These are phyloP conservation scores for Metschnikowia borealis DNA, from an alignment of 805 yeast genomes.

Conservation along the genomic window DNA sequence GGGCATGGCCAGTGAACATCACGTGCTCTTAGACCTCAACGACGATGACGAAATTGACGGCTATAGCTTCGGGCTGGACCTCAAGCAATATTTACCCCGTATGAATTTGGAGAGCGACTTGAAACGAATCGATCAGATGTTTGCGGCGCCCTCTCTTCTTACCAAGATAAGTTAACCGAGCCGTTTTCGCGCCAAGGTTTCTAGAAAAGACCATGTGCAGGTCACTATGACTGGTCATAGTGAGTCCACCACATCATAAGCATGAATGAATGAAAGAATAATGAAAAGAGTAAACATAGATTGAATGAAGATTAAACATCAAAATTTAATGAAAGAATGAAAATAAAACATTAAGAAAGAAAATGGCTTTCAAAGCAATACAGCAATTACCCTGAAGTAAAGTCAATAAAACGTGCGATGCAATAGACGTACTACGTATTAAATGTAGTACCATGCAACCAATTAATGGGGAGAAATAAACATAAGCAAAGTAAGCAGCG, in stretches of 20 bases:
- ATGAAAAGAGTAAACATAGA: not conserved
- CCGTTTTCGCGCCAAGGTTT: not conserved
- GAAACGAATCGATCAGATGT: conserved; percentile 15
- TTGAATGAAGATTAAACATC: not conserved
- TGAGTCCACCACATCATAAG: not conserved
- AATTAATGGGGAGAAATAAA: too few species aligned
- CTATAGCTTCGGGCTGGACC: conserved; percentile 14
- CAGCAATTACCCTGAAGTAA: too few species aligned
- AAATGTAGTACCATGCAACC: too few species aligned
- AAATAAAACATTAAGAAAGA: too few species aligned
- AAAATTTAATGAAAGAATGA: too few species aligned
- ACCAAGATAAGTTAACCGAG: conserved; percentile 1
- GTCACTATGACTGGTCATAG: not conserved
- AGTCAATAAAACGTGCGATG: too few species aligned
- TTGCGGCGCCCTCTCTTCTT: conserved; percentile 4
- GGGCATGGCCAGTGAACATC: not conserved
- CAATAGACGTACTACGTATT: too few species aligned
- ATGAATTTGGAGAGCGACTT: conserved; percentile 16
- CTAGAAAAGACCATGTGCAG: not conserved
- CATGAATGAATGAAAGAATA: not conserved
- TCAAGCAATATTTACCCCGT: conserved; percentile 12
- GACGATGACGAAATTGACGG: conserved; percentile 14
- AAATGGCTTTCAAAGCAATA: too few species aligned
- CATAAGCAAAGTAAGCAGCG: too few species aligned
- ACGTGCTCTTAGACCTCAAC: conserved; percentile 10